Conservation (phyloP, 257 asterid genomes). For the Fraxinus pennsylvanica region DNA sequence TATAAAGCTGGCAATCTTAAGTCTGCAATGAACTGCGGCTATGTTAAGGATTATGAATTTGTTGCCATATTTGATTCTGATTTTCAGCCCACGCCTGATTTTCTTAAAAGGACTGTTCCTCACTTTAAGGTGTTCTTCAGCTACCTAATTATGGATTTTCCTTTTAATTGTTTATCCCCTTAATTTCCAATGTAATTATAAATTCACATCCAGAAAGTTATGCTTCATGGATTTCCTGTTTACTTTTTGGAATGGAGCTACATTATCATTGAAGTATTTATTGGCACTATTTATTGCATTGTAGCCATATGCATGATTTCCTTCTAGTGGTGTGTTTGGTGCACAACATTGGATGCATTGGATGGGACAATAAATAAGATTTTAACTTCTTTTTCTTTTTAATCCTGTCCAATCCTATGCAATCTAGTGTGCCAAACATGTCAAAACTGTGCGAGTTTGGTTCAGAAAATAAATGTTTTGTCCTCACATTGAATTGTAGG, state of each 20-base stretch:
- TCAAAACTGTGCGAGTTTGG: not conserved
- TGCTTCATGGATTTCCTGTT: not conserved
- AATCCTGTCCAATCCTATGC: not conserved
- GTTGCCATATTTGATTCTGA: constrained; percentile 65
- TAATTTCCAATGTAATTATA: not conserved
- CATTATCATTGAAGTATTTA: not conserved
- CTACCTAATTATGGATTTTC: not conserved
- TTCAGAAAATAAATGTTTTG: not conserved
- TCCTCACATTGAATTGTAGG: constrained; percentile 14
- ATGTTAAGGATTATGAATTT: constrained; percentile 54
- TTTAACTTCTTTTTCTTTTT: not conserved
- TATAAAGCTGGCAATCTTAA: constrained; percentile 62
- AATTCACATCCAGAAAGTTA: not conserved
- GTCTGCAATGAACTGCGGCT: constrained; percentile 44
- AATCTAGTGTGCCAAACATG: not conserved
- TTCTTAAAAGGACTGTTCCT: constrained; percentile 44
- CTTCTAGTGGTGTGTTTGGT: not conserved
- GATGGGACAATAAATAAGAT: not conserved
- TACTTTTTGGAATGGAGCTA: not conserved
- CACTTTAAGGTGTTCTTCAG: constrained; percentile 6
- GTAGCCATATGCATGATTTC: not conserved
- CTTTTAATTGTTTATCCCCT: not conserved
- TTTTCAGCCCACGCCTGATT: constrained; percentile 56
- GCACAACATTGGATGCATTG: not conserved
- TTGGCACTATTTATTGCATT: not conserved